Base-by-base conservation (phyloP, 352 stramenopile species). In the Pythium sp. region DNA sequence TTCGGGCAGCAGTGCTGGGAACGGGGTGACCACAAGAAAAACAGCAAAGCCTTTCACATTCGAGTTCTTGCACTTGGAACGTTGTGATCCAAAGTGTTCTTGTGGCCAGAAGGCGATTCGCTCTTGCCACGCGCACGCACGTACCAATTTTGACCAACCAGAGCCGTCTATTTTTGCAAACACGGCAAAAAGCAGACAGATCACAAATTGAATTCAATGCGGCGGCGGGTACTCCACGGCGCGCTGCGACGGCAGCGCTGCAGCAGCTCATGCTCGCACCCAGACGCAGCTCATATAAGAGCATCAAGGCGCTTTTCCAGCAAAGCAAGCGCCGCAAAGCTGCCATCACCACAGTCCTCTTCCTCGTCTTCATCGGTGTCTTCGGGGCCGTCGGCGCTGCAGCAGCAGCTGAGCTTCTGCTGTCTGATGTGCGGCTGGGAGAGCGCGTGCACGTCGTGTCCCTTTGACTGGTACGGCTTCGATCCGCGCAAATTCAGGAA, bases 341-440 rank as follows among this genome's bases (percentile, higher is more conserved):
- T 4, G 1, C 22, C 43, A 26, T 47, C 43, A 5, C 57, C 59
- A 26, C 47, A 47, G 14, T 58, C 59, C 15, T 47, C 36, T 5
- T 43, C 36, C 36, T 43, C 36, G 4, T 43, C 41, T 15, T 55
- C 59, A 28, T 56, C 59, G 1, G 26, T 46, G 30, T 61, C 62
- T 3, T 61, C 49, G 7, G 51, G 62, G 5, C 2, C 24, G 38
- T 84, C 75, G 20, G 71, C 77, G 46, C 54, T 91, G 36, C 75
- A 75, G 36, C 77, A 83, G 24, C 78, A 92, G 63, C 77, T 90
- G 56, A 71, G 84, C 69, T 92, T 92, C 71, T 92, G 84, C 70
- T 92, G 84, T 51, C 69, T 92, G 32, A 55, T 92, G 49, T 80
- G 81, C 60, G 84, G 84, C 0, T 92, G 79, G 79, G 81, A 92